phyloP scores from a whole-genome alignment of 805 yeast genomes.

The Metschnikowia corniflorae region DNA sequence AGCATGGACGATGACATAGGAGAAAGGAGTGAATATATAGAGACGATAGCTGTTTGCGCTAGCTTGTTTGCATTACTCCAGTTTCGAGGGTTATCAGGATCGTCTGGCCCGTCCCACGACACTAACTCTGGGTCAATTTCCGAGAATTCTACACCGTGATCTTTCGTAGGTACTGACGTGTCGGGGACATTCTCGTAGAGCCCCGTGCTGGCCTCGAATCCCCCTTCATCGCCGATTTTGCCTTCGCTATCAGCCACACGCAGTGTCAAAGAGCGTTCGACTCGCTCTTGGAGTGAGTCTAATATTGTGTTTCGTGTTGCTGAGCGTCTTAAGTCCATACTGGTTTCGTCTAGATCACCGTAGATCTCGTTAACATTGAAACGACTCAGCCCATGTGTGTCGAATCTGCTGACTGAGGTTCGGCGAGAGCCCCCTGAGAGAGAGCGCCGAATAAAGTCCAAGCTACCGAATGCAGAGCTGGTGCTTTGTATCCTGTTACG shows the following conservation, averaged over 20 bases:
- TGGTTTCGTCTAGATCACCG: slow-evolving; percentile 34
- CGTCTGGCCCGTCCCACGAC: slow-evolving; percentile 63
- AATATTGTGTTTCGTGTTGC: slow-evolving; percentile 44
- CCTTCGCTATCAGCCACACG: slow-evolving; percentile 21
- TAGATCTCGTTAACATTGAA: slow-evolving; percentile 38
- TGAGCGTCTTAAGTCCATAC: slow-evolving; percentile 40
- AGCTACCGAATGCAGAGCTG: too few relatives aligned
- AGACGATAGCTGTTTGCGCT: slow-evolving; percentile 43
- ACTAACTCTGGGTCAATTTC: slow-evolving; percentile 61
- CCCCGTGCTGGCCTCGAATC: neutral
- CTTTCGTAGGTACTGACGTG: slow-evolving; percentile 31
- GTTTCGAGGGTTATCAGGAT: slow-evolving; percentile 61
- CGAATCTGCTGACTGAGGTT: slow-evolving; percentile 3
- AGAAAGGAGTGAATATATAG: slow-evolving; percentile 53
- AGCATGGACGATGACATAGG: slow-evolving; percentile 62
- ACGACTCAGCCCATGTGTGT: slow-evolving; percentile 14
- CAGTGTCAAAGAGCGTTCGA: slow-evolving; percentile 15
- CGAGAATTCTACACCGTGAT: slow-evolving; percentile 52
- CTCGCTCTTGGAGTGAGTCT: slow-evolving; percentile 30
- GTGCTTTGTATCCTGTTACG: too few relatives aligned
- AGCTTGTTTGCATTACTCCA: slow-evolving; percentile 47
- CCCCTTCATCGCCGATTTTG: neutral
- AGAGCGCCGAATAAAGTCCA: slow-evolving; percentile 8
- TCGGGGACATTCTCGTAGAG: slow-evolving; percentile 22
- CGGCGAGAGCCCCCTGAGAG: slow-evolving; percentile 10